Evolutionary conservation across 2,329 filamentous ascomycete species (phyloP).

Genomic region (Mollisiaceae sp.): DNA sequence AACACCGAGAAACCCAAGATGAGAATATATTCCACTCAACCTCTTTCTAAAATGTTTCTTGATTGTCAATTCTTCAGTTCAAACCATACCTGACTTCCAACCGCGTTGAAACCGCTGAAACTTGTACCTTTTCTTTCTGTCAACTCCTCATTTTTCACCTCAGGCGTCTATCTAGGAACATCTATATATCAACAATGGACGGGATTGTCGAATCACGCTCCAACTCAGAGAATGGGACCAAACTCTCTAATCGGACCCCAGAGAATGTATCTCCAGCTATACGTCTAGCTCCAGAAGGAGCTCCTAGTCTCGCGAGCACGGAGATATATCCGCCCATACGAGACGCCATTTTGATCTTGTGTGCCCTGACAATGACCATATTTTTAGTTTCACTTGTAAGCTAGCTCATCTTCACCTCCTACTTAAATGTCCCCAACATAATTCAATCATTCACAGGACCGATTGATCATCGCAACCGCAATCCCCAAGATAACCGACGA

Average conservation of each 20-base stretch:
- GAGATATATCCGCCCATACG: conserved; percentile 14
- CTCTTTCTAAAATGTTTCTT: too few species aligned
- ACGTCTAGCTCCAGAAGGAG: not conserved
- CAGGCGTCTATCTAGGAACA: not conserved
- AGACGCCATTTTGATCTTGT: conserved; percentile 12
- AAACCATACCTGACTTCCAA: not conserved
- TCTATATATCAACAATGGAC: not conserved
- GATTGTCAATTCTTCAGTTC: too few species aligned
- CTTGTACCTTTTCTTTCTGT: not conserved
- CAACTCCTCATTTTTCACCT: not conserved
- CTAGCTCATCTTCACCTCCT: conserved; percentile 6
- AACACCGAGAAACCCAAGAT: too few species aligned
- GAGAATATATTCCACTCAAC: too few species aligned
- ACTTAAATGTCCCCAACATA: not conserved
- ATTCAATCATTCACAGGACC: not conserved
- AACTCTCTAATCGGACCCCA: not conserved
- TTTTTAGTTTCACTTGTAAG: conserved; percentile 19
- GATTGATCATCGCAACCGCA: conserved; percentile 8
- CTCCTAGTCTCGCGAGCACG: not conserved
- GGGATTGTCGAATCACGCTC: not conserved
- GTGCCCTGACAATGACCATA: not conserved
- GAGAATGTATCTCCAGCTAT: not conserved
- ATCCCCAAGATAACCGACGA: conserved; percentile 12
- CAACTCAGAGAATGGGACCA: not conserved
- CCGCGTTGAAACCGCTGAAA: not conserved